Evolutionary conservation across 371 early-diverging fungal species (phyloP), one percentile per base, ranked within the genome.

Genomic region (Saksenaea vasiformis): DNA sequence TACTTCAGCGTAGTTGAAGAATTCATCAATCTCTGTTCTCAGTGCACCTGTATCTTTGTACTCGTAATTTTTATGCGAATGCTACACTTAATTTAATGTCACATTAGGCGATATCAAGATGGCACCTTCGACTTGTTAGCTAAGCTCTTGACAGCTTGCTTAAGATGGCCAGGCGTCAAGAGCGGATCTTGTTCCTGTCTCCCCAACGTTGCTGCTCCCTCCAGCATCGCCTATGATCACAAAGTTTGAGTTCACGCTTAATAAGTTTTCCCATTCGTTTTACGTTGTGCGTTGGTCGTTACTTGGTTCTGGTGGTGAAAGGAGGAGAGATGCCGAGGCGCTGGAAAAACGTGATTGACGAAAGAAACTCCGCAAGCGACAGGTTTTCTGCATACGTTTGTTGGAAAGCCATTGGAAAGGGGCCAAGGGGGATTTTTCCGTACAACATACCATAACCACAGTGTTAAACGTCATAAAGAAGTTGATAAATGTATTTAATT

Each of bases 21-120:
- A 91, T 54, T 93, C 93, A 69, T 91, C 87, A 62, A 90, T 78
- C 67, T 93, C 93, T 8, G 73, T 82, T 37, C 79, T 65, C 27
- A 89, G 62, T 0, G 70, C 62, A 35, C 89, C 91, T 38, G 81
- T 71, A 65, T 91, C 90, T n/a, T 76, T 77, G 64, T 91, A 91
- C 5, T 74, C 64, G 59, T 90, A 92, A 28, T 79, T 74, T 24
- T 80, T 77, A 53, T 84, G 80, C 36, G 80, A 77, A 34, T 79
- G 73, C 88, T 87, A 14, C 19, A 10, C 41, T 13, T 55, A 17
- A 36, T 13, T 17, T 47, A 41, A 56, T 19, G 36, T 10, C 13
- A 31, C 37, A 9, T 60, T 57, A 5, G 22, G 14, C 17, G 14
- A 8, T 53, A 0, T 58, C 1, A 9, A 19, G 9, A 31, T 36